These are phyloP conservation scores for Backusella morwellensis DNA, from an alignment of 192 early-diverging fungal genomes.

Conservation along the genomic window DNA sequence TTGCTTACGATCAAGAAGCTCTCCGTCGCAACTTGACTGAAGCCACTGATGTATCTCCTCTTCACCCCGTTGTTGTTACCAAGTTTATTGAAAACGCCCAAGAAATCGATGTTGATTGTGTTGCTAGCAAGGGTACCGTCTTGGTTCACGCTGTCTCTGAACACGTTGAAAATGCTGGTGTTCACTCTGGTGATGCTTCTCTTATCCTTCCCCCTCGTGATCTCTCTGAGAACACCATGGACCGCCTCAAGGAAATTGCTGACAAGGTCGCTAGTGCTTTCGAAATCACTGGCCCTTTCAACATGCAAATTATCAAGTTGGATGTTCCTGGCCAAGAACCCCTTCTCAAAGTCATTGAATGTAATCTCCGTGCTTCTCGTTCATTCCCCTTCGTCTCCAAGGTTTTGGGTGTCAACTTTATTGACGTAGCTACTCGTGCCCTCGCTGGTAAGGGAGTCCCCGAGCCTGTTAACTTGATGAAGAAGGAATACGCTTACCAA, in stretches of 20 bases:
- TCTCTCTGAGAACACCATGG: constrained; percentile 49
- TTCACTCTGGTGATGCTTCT: constrained; percentile 97
- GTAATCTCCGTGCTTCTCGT: constrained; percentile 95
- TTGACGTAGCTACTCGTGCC: constrained; percentile 87
- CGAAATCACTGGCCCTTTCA: constrained; percentile 97
- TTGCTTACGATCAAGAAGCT: constrained; percentile 76
- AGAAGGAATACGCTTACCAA: constrained; percentile 65
- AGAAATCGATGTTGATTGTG: constrained; percentile 95
- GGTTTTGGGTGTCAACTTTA: constrained; percentile 87
- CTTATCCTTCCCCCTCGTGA: constrained; percentile 80
- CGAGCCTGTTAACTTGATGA: constrained; percentile 54
- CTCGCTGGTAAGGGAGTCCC: constrained; percentile 65
- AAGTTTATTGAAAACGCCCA: constrained; percentile 94
- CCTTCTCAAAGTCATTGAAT: constrained; percentile 94
- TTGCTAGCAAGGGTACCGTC: constrained; percentile 82
- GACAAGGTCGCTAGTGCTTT: constrained; percentile 88
- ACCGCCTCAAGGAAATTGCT: constrained; percentile 72
- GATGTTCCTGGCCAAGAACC: constrained; percentile 34
- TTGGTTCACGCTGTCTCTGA: constrained; percentile 90
- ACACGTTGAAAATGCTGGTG: constrained; percentile 97
- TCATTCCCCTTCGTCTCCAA: constrained; percentile 99
- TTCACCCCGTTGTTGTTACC: constrained; percentile 96
- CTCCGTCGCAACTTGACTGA: constrained; percentile 73
- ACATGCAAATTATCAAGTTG: constrained; percentile 94
- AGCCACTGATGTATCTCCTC: constrained; percentile 86